phyloP scores from a whole-genome alignment of 768 basidiomycete species.

The Polyporus arcularius region DNA sequence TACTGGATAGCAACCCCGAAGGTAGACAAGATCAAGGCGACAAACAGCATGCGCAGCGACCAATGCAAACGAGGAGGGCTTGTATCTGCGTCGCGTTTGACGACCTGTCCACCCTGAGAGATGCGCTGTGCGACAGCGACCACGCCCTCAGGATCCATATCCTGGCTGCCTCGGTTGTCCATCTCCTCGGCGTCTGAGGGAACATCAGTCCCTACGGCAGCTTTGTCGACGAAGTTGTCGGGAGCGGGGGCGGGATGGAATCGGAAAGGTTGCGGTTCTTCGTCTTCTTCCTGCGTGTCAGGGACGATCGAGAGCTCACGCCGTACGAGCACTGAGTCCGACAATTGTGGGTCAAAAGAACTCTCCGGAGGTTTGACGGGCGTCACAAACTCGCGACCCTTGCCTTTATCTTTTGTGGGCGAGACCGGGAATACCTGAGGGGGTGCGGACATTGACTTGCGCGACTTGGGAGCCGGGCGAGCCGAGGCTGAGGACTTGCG shows the following conservation, averaged over 20 bases:
- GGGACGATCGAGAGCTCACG: constrained; percentile 16
- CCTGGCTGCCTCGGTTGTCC: constrained; percentile 16
- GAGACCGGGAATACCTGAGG: constrained; percentile 28
- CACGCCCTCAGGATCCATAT: constrained; percentile 28
- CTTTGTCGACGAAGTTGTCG: not conserved
- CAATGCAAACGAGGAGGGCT: constrained; percentile 13
- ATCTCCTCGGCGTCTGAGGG: constrained; percentile 19
- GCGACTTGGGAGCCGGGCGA: constrained; percentile 45
- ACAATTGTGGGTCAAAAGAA: constrained; percentile 57
- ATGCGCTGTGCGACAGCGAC: constrained; percentile 40
- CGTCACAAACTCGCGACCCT: constrained; percentile 11
- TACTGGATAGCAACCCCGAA: constrained; percentile 42
- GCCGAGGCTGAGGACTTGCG: constrained; percentile 45
- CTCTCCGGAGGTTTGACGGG: constrained; percentile 49
- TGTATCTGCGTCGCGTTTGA: constrained; percentile 11
- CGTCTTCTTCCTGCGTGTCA: constrained; percentile 13
- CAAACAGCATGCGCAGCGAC: constrained; percentile 46
- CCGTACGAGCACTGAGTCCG: constrained; percentile 30
- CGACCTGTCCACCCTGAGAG: constrained; percentile 35
- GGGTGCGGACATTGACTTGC: constrained; percentile 68
- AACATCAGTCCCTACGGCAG: constrained; percentile 1
- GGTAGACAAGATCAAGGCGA: constrained; percentile 30
- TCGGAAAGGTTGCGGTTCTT: not conserved
- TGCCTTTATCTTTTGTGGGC: constrained; percentile 18
- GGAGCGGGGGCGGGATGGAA: not conserved